phyloP scores from a whole-genome alignment of 768 basidiomycete genomes.

The Mycena kentingensis region DNA sequence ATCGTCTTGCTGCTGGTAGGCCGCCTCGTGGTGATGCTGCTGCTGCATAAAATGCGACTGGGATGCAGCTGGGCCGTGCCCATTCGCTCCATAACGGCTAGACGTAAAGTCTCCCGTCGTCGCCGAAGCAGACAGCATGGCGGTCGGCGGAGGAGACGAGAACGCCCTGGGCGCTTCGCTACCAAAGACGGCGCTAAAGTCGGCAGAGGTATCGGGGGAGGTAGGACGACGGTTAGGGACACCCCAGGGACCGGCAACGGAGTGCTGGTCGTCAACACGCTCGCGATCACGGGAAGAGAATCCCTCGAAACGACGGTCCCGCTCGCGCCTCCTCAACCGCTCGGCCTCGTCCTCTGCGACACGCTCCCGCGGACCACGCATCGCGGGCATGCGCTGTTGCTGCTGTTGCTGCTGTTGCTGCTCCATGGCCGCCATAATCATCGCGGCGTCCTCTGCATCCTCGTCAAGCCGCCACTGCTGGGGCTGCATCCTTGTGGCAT shows the following conservation, averaged over 20 bases:
- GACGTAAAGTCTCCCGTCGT: neutral
- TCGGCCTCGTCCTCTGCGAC: constrained; percentile 62
- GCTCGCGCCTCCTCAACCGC: constrained; percentile 53
- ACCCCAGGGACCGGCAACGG: neutral
- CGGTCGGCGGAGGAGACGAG: constrained; percentile 21
- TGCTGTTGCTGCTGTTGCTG: constrained; percentile 32
- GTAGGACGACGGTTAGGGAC: neutral
- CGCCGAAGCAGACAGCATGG: constrained; percentile 1
- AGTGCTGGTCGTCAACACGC: neutral
- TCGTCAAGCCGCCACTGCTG: constrained; percentile 27
- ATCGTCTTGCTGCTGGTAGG: neutral
- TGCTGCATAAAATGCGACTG: neutral
- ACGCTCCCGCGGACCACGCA: constrained; percentile 63
- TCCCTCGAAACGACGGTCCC: constrained; percentile 37
- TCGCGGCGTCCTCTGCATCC: neutral
- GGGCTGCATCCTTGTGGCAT: neutral
- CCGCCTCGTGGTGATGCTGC: neutral
- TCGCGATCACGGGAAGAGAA: neutral
- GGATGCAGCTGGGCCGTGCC: too few species aligned
- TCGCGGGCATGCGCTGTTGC: constrained; percentile 34
- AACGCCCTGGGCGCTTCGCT: constrained; percentile 21
- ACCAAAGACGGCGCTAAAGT: constrained; percentile 8
- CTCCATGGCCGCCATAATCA: constrained; percentile 7
- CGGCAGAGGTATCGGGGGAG: neutral
- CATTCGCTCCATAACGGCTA: constrained; percentile 2